Evolutionary conservation across 73 alveolate genomes (phyloP), one percentile per base, ranked within the genome.

Genomic region (Stentor roeselii): DNA sequence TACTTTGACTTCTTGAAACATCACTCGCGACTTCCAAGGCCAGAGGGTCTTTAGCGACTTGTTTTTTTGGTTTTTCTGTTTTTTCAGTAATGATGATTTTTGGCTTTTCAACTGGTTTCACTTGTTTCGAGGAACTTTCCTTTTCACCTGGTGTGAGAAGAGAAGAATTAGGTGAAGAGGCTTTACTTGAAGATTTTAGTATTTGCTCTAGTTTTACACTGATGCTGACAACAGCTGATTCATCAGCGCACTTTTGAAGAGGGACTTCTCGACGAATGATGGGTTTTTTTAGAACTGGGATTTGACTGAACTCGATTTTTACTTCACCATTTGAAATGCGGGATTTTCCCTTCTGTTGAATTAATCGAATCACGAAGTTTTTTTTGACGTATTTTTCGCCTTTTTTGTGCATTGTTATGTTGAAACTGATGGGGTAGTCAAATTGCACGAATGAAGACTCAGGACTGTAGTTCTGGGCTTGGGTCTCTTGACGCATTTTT

Each of bases 261-360:
- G 67, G 67, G 67, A 50, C 67, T 50, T 50, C 67, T 50, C 67
- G 6, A 50, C 67, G 67, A 21, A 50, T 50, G 67, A 50, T 50
- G 6, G 67, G 67, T 21, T 50, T 50, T 50, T 50, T 50, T 50
- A 50, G 6, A 6, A 50, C 67, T 11, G 67, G 67, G 67, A 50
- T 50, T 11, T 50, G 67, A 50, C 67, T 50, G 67, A 50, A 50
- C 30, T 50, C 67, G 21, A 50, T 50, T 50, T 50, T 50, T 50
- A 50, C 67, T 50, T 21, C 30, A 11, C 67, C 67, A 50, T 50
- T 50, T 6, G 6, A 11, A 21, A 50, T 50, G 6, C 67, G 6
- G 21, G 6, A 11, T 50, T 50, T 50, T 21, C 67, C 67, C 6
- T 50, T 50, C 6, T 11, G 6, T 50, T 50, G 67, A 21, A 50